Base-by-base conservation (phyloP, 2,329 filamentous ascomycete genomes). In the Monosporascus ibericus region DNA sequence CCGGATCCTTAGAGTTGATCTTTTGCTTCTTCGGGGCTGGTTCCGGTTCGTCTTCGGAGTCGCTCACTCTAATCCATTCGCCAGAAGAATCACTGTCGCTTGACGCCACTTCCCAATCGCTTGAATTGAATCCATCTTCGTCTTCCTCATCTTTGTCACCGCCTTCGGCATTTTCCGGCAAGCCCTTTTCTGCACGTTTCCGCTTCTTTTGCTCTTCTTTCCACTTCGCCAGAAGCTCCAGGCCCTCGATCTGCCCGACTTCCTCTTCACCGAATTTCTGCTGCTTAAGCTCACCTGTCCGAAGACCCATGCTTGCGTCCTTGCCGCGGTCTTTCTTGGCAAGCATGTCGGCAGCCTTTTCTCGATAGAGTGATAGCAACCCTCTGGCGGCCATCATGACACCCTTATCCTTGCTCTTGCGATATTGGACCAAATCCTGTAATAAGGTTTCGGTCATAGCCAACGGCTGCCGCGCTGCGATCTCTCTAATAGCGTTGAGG, bases 321-420 rank as follows among this genome's bases (percentile, higher is more conserved):
- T 95, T 95, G 63, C 94, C 94, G 62, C 94, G 84, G 67, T 96
- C 94, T 65, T 88, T 84, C 77, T 90, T 95, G 71, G 87, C 87
- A 54, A 99, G 75, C 73, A 97, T 81, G 60, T 95, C 89, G 0
- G 94, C 90, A 37, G 87, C 91, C 15, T 96, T 88, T 65, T 97
- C 92, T 60, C 94, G 80, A 75, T 95, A 99, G 6, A 99, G 77
- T 24, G 90, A 90, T 42, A 99, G 76, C 6, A 99, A 76, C 58
- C 94, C 92, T 69, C 94, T 92, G 15, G 92, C 91, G 7, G 94
- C 94, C 94, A 99, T 97, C 82, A 95, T 92, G n/a, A 94, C 89
- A 54, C 92, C 92, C 76, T 97, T 99, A 67, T 99, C 94, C 68
- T 99, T 99, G 67, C 90, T 95, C 76, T 95, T 96, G 55, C 90